Evolutionary conservation across 2,329 filamentous ascomycete species (phyloP).

Genomic region (Xylariales sp.): DNA sequence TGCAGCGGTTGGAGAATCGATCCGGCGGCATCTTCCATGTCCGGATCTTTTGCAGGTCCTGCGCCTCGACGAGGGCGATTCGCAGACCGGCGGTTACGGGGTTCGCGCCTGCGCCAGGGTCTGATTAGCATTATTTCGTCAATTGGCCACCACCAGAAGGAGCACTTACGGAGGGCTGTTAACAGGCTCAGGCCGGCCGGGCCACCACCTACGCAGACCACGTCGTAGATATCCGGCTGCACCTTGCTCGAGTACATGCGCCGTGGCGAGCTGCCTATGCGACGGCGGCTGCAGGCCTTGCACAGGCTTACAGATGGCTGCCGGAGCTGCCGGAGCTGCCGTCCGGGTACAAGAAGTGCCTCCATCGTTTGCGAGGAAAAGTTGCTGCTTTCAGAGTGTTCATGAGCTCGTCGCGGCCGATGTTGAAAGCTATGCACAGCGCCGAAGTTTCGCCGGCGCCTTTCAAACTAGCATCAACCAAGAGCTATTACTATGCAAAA

Average conservation of each 20-base stretch:
- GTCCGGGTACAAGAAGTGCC: constrained; percentile 13
- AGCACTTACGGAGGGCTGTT: constrained; percentile 65
- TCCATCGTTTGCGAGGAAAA: constrained; percentile 25
- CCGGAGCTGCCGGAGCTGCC: constrained; percentile 15
- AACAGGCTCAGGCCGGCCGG: constrained; percentile 83
- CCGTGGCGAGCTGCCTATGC: constrained; percentile 28
- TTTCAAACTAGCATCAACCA: no score
- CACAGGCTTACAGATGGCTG: constrained; percentile 29
- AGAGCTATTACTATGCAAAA: no score
- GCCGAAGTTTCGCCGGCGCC: no score
- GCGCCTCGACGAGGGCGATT: constrained; percentile 85
- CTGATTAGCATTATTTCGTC: neutral
- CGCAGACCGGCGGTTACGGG: constrained; percentile 71
- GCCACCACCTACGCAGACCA: constrained; percentile 86
- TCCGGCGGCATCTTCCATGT: constrained; percentile 62
- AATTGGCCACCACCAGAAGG: neutral
- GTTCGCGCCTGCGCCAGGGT: constrained; percentile 58
- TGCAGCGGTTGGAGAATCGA: constrained; percentile 89
- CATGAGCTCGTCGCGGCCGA: no score
- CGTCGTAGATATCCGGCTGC: constrained; percentile 77
- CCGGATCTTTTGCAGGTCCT: constrained; percentile 69
- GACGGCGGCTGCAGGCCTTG: constrained; percentile 39
- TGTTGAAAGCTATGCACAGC: no score
- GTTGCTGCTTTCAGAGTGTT: no score
- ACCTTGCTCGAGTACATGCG: constrained; percentile 37